phyloP scores from a whole-genome alignment of 2,329 filamentous ascomycete species.

The Nemania serpens region DNA sequence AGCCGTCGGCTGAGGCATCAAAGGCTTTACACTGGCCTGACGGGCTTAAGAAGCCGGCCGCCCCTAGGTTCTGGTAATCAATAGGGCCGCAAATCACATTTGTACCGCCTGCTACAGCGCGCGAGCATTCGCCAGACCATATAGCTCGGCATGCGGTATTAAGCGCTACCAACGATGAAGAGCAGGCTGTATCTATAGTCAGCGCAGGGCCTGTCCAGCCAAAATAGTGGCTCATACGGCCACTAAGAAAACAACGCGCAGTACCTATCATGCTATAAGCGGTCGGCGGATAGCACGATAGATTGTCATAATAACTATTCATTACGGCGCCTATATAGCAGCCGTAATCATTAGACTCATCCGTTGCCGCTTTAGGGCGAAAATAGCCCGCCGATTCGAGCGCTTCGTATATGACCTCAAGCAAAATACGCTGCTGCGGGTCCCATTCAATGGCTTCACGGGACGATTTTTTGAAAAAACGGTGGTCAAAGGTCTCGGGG shows the following conservation, averaged over 20 bases:
- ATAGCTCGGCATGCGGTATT: constrained; percentile 41
- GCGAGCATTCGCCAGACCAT: constrained; percentile 6
- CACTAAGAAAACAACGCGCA: constrained; percentile 34
- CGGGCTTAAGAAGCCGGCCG: constrained; percentile 48
- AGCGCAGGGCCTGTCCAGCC: constrained; percentile 42
- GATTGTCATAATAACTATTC: constrained; percentile 13
- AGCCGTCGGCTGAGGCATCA: constrained; percentile 57
- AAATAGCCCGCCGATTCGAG: constrained; percentile 14
- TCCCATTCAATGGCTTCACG: constrained; percentile 10
- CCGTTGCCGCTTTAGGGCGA: not conserved
- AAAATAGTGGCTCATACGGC: constrained; percentile 42
- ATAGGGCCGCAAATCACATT: constrained; percentile 47
- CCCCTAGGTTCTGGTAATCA: constrained; percentile 28
- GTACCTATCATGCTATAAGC: constrained; percentile 30
- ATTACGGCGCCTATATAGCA: constrained; percentile 5
- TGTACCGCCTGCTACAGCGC: constrained; percentile 29
- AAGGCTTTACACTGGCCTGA: constrained; percentile 55
- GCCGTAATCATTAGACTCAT: not conserved
- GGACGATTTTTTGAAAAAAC: not conserved
- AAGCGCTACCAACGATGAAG: constrained; percentile 44
- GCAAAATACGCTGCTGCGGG: constrained; percentile 1
- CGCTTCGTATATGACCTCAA: constrained; percentile 13
- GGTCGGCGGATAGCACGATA: not conserved
- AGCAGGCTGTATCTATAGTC: constrained; percentile 46
- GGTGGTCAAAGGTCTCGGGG: constrained; percentile 7